Conservation (phyloP, 2,329 filamentous ascomycete genomes). For the Parastagonospora avenae region DNA sequence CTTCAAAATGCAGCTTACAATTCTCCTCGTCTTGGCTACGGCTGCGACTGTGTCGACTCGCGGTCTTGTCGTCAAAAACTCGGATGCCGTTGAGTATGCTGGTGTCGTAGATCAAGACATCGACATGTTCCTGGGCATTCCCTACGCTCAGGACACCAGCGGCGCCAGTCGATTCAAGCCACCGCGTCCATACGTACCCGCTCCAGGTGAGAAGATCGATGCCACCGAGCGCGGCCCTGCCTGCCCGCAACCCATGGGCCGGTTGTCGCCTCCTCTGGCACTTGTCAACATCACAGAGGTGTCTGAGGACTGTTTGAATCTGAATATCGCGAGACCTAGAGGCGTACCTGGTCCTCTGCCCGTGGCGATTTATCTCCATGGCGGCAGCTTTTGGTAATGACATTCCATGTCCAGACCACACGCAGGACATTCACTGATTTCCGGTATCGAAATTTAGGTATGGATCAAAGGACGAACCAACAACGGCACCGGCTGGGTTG, state of each 20-base stretch:
- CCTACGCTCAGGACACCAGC: conserved; percentile 55
- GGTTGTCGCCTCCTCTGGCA: conserved; percentile 33
- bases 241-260: conserved; percentile 52
- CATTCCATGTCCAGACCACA: too few relatives aligned
- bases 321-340: conserved; percentile 64
- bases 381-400: conserved; percentile 45
- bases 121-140: conserved; percentile 56
- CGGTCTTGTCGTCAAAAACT: conserved; percentile 5
- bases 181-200: conserved; percentile 44
- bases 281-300: conserved; percentile 43
- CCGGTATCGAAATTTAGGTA: conserved; percentile 22
- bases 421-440: too few relatives aligned
- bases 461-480: conserved; percentile 40
- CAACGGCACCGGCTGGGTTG: conserved; percentile 52
- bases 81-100: conserved; percentile 47
- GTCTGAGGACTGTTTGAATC: conserved; percentile 63
- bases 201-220: conserved; percentile 42
- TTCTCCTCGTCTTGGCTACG: conserved; percentile 9
- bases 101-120: conserved; percentile 53
- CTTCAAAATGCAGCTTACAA: too few relatives aligned
- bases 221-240: conserved; percentile 51
- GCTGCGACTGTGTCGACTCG: conserved; percentile 9
- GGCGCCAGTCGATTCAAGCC: conserved; percentile 55
- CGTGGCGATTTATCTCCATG: conserved; percentile 66
- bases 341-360: conserved; percentile 51